Conservation (phyloP, 257 asterid species). For the Forsythia viridissima region DNA sequence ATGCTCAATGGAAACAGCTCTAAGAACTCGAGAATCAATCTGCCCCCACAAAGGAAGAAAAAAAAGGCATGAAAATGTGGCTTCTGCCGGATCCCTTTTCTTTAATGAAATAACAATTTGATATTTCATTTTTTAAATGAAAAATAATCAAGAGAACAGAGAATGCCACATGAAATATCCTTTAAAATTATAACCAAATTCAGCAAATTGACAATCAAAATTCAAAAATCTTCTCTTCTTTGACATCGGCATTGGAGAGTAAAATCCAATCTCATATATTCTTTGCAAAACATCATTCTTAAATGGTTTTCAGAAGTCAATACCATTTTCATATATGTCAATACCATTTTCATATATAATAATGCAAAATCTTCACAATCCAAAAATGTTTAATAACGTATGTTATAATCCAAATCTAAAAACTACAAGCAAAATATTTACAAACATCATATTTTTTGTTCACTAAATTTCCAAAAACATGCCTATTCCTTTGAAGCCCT, state of each 20-base stretch:
- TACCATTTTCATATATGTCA: neutral
- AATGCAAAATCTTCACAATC: neutral
- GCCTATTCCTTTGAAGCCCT: neutral
- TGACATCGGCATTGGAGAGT: neutral
- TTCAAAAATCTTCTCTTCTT: neutral
- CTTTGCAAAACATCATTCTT: neutral
- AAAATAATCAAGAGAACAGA: neutral
- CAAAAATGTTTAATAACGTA: neutral
- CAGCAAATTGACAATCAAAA: neutral
- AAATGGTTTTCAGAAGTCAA: neutral
- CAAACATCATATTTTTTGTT: neutral
- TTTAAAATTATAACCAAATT: neutral
- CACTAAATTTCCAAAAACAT: neutral
- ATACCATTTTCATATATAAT: neutral
- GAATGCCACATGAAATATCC: neutral
- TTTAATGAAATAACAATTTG: neutral
- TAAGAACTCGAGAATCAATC: constrained; percentile 76
- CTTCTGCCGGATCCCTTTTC: neutral
- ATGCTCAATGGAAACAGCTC: constrained; percentile 87
- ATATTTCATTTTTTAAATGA: neutral
- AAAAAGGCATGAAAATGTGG: constrained; percentile 4
- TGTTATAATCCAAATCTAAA: neutral
- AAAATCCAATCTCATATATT: neutral
- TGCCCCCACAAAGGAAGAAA: constrained; percentile 23
- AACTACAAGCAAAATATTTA: neutral